Conservation (phyloP, 2,329 filamentous ascomycete species). For the Penicillium sclerotiorum region DNA sequence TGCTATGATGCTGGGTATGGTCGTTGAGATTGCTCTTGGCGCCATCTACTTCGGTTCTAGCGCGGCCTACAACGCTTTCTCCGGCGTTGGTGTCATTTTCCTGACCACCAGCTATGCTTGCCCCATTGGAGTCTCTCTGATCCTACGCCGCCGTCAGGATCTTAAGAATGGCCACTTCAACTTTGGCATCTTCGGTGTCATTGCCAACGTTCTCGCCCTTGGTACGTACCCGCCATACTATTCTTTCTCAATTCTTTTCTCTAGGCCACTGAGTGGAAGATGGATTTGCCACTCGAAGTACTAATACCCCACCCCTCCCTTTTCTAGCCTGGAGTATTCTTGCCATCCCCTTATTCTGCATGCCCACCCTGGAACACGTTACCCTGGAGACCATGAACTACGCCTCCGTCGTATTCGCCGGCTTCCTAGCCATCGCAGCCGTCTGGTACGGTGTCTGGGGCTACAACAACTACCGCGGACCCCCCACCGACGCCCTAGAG, state of each 20-base stretch:
- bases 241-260: not conserved
- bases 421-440: slow-evolving; percentile 62
- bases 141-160: slow-evolving; percentile 60
- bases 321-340: slow-evolving; percentile 61
- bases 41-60: slow-evolving; percentile 78
- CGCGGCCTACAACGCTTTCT: slow-evolving; percentile 79
- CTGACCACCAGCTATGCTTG: slow-evolving; percentile 70
- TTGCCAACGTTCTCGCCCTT: slow-evolving; percentile 67
- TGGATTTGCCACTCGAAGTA: not conserved
- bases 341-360: slow-evolving; percentile 70
- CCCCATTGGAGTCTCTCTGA: slow-evolving; percentile 66
- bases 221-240: slow-evolving; percentile 56
- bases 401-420: slow-evolving; percentile 73
- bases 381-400: slow-evolving; percentile 68
- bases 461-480: slow-evolving; percentile 57
- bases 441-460: slow-evolving; percentile 72
- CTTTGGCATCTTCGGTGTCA: slow-evolving; percentile 62
- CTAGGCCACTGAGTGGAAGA: not conserved
- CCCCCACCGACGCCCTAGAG: slow-evolving; percentile 30
- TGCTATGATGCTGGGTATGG: slow-evolving; percentile 67
- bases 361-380: slow-evolving; percentile 60
- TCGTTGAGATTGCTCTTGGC: slow-evolving; percentile 70
- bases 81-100: slow-evolving; percentile 76
- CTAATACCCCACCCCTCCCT: slow-evolving; percentile 8
- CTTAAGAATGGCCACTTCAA: slow-evolving; percentile 50